A percentile compares a stretch with the other conserved stretches of the same genome.
Conservation (phyloP, 495 filamentous ascomycete genomes). For the Chaetomium cochliodes region DNA sequence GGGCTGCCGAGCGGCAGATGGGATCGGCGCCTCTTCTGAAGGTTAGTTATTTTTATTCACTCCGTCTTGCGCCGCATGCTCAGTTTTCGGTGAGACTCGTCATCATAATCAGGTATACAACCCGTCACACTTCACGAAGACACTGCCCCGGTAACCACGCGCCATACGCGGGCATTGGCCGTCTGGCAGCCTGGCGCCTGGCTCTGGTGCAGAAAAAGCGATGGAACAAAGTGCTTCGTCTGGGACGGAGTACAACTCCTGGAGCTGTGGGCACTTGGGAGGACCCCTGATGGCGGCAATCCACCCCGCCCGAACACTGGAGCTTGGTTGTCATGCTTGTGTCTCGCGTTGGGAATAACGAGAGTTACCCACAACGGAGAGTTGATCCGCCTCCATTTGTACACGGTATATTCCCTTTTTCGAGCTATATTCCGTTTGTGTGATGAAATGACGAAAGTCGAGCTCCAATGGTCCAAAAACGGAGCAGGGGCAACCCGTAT, state of each 20-base stretch:
- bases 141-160: background rate
- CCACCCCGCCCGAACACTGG: background rate
- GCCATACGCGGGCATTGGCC: background rate
- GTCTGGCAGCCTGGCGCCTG: background rate
- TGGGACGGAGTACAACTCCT: background rate
- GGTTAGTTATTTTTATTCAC: conserved; percentile 4
- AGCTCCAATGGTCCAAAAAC: background rate
- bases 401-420: background rate
- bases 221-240: background rate
- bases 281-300: background rate
- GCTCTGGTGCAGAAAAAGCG: too few relatives aligned
- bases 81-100: background rate
- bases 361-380: too few relatives aligned
- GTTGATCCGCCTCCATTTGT: too few relatives aligned
- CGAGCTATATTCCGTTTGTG: background rate
- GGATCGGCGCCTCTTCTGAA: background rate
- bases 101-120: background rate
- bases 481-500: background rate
- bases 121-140: background rate
- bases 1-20: conserved; percentile 6
- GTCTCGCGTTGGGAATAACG: background rate
- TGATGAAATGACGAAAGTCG: background rate
- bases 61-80: conserved; percentile 6
- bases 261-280: background rate
- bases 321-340: background rate